Percentiles rank a stretch among this genome's conserved stretches.
These are phyloP conservation scores for Agarophyton chilense DNA, from an alignment of 23 red algal genomes.

Conservation along the genomic window DNA sequence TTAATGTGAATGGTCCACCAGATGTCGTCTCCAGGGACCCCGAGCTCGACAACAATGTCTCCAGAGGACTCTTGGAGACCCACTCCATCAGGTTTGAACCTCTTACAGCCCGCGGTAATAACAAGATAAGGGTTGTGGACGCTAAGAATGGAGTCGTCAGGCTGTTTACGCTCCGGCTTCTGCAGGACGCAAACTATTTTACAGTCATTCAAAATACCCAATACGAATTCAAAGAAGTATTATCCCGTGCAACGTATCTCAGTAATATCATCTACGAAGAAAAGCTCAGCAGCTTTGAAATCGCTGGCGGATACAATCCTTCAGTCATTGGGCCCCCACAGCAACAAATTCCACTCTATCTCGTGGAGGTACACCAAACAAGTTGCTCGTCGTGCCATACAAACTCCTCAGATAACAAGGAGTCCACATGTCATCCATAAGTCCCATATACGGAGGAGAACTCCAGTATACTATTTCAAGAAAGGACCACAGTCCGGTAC, in stretches of 20 bases:
- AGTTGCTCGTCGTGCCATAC: neutral
- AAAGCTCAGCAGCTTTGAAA: constrained; percentile 34
- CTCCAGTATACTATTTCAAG: constrained; percentile 36
- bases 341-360: neutral
- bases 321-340: constrained; percentile 6
- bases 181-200: no score
- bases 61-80: no score
- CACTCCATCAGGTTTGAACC: no score
- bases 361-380: constrained; percentile 22
- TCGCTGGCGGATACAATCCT: constrained; percentile 18
- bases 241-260: constrained; percentile 30
- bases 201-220: neutral
- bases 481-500: constrained; percentile 14
- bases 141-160: constrained; percentile 2
- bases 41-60: neutral
- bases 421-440: neutral
- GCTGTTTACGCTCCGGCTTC: neutral
- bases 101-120: neutral
- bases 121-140: neutral
- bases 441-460: neutral
- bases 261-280: constrained; percentile 43
- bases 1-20: no score
- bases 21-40: no score
- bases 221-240: neutral
- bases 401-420: neutral